Base-by-base conservation (phyloP, 2,329 filamentous ascomycete genomes). In the Cytospora mali region DNA sequence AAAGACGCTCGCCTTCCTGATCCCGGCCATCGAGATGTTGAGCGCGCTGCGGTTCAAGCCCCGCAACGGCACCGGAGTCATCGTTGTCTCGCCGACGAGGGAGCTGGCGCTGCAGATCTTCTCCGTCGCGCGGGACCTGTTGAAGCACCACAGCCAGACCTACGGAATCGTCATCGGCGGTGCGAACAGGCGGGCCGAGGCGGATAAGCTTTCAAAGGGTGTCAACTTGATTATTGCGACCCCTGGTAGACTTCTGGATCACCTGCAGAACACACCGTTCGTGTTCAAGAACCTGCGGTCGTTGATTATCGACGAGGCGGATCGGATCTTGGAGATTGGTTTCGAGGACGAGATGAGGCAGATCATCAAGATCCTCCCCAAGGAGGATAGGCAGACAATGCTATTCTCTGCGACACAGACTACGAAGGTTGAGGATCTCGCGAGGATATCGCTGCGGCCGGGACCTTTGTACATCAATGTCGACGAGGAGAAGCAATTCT, bases 401-500 rank as follows among this genome's bases (percentile, higher is more conserved):
- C 85, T 99, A n/a, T 99, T 99, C 82, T 97, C 93, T 16, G 95
- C 95, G 16, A 99, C 95, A 5, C 95, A 98, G 77, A 99, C 95
- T 3, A 98, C 94, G 61, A 98, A 99, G 79, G 95, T 99, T 69
- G 94, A 98, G 77, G 95, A 99, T 76, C 83, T 99, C 60, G 95
- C 95, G 1, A 85, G 95, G 67, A 96, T 99, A 73, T 99, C 95
- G 5, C 83, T 99, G 54, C 87, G 93, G 39, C 89, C 92, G 0
- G 93, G 94, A 2, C 95, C 95, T 1, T 81, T 99, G 14, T 98
- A 97, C 77, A 95, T 99, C 82, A 97, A 98, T 73, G 95, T 99
- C 63, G 94, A 98, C 73, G 86, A 96, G 75, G 81, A 88, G 71
- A 91, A 96, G 78, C 88, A 96, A 76, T 91, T 92, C 77, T 93